Evolutionary conservation across 1,284 basidiomycete genomes (phyloP).

Genomic region (Trametes polyzona): DNA sequence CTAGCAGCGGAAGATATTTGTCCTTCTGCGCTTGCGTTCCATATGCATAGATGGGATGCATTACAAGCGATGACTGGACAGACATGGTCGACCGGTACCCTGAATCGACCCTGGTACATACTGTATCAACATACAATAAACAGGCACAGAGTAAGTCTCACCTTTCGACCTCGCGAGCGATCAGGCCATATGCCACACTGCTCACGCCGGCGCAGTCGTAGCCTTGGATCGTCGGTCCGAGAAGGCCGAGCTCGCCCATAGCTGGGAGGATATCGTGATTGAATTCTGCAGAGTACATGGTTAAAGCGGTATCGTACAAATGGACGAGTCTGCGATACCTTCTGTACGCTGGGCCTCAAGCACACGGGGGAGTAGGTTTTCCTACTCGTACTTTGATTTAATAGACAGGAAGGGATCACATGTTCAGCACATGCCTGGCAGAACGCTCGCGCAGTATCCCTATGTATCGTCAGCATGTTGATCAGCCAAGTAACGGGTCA

Average conservation of each 20-base stretch:
- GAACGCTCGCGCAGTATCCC: conserved; percentile 84
- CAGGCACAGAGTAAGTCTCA: conserved; percentile 35
- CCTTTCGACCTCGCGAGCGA: conserved; percentile 94
- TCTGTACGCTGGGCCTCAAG: conserved; percentile 89
- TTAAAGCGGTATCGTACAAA: neutral
- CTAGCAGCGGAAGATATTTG: conserved; percentile 86
- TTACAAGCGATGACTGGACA: conserved; percentile 96
- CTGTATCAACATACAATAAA: neutral
- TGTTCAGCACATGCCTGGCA: conserved; percentile 59
- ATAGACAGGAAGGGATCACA: neutral
- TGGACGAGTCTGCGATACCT: conserved; percentile 47
- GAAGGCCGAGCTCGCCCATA: conserved; percentile 91
- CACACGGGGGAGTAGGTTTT: conserved; percentile 83
- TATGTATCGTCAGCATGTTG: conserved; percentile 33
- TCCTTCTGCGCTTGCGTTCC: conserved; percentile 91
- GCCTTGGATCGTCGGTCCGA: conserved; percentile 91
- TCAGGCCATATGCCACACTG: conserved; percentile 91
- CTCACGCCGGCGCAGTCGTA: conserved; percentile 96
- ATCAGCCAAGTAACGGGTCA: conserved; percentile 10
- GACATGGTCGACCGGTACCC: conserved; percentile 96
- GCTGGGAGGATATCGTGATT: conserved; percentile 80
- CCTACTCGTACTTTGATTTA: conserved; percentile 47
- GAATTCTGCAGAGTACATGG: conserved; percentile 60
- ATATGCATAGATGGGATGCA: conserved; percentile 96
- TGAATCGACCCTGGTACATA: conserved; percentile 77